Base-by-base conservation (phyloP, 352 stramenopile genomes). In the Phytophthora hybrid region DNA sequence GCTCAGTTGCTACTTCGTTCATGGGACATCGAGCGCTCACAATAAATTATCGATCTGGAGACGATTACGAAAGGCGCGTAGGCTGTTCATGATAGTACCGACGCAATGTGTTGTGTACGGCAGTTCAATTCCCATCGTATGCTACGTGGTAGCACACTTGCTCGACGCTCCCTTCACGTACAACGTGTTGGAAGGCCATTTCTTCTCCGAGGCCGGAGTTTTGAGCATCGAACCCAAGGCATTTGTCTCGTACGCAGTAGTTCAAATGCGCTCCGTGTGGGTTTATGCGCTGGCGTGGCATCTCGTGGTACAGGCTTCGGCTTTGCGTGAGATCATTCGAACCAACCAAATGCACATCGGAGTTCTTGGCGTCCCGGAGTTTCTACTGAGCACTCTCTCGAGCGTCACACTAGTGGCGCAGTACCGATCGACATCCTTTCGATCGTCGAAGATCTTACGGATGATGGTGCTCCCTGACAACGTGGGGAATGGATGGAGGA, bases 31-130 rank as follows among this genome's bases (percentile, higher is more conserved):
- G 10, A 21, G 44, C 3, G 11, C 19, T 0, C 26, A 63, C 9
- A 69, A 58, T 16, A 58, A 62, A 16, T 3, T 37, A 6, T 9
- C 31, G 7, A 32, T 34, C 0, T 18, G 29, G 14, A 31, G 47
- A 0, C 39, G 14, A 7, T 3, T 77, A n/a, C 29, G 51, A 47
- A 65, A 61, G 53, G 39, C 74, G 29, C n/a, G 67, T 18, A 8
- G 31, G 4, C 26, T 87, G 5, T 81, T 91, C 26, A 66, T 81
- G 11, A 81, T 59, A 41, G 56, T 83, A n/a, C 82, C 84, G 3
- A 84, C 69, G 16, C 82, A 91, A 55, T 84, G 78, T 31, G 68
- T 91, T 6, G 70, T 89, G 18, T 89, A 84, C 46, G 82, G 82
- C 7, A 84, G 77, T 37, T 58, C 66, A 0, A 73, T 90, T 14